Evolutionary conservation across 2,329 filamentous ascomycete genomes (phyloP).

Genomic region (Penicillium sp.): DNA sequence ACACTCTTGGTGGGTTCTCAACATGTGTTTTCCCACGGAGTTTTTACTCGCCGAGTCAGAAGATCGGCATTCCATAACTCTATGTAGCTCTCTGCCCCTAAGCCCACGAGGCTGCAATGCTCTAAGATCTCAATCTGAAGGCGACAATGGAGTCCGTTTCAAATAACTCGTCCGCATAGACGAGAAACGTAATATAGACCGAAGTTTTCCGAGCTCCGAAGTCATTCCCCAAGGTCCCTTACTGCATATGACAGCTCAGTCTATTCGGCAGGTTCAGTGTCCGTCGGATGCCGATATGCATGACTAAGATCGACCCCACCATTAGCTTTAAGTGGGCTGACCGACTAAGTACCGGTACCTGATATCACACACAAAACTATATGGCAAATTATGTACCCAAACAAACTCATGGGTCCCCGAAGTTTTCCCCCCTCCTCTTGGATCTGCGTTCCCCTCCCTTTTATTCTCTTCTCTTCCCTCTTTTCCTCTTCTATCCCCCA

Average conservation of each 20-base stretch:
- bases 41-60: neutral
- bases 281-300: slow-evolving; percentile 8
- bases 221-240: neutral
- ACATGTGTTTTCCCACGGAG: neutral
- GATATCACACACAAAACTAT: neutral
- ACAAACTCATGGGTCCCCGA: slow-evolving; percentile 5
- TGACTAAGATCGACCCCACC: slow-evolving; percentile 17
- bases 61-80: neutral
- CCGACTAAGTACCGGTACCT: slow-evolving; percentile 12
- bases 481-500: slow-evolving; percentile 12
- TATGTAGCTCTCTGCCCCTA: neutral
- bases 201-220: neutral
- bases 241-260: neutral
- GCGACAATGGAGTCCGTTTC: too few species aligned
- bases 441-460: slow-evolving; percentile 16
- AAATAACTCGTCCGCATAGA: neutral
- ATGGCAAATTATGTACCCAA: neutral
- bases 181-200: neutral
- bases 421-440: slow-evolving; percentile 19
- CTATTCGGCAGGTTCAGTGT: slow-evolving; percentile 2
- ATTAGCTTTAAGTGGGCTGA: slow-evolving; percentile 8
- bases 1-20: neutral
- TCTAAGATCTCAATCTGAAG: too few species aligned
- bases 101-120: too few species aligned
- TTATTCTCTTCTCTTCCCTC: slow-evolving; percentile 10